Evolutionary conservation across 495 filamentous ascomycete species (phyloP).

Genomic region (Lasiosphaeria hispida): DNA sequence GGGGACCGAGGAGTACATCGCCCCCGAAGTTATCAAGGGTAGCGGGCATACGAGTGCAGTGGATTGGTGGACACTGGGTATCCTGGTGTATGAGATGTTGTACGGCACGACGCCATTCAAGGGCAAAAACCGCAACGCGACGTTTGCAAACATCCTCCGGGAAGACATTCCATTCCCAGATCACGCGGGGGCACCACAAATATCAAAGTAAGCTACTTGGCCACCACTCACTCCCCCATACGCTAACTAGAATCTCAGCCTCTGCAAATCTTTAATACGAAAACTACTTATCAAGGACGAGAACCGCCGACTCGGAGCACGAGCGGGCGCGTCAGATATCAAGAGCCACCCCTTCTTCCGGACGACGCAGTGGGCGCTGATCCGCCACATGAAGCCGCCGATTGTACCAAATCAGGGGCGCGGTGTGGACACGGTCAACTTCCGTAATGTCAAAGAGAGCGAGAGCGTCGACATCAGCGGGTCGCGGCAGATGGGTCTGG

Average conservation of each 20-base stretch:
- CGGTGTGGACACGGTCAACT: slow-evolving; percentile 91
- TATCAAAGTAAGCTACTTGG: slow-evolving; percentile 72
- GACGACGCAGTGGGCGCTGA: slow-evolving; percentile 91
- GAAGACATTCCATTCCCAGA: slow-evolving; percentile 96
- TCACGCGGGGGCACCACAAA: slow-evolving; percentile 74
- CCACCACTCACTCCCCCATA: not conserved
- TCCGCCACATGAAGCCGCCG: slow-evolving; percentile 97
- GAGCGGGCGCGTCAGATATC: slow-evolving; percentile 94
- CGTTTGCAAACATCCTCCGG: slow-evolving; percentile 93
- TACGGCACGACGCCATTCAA: slow-evolving; percentile 99
- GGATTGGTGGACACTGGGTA: slow-evolving; percentile 98
- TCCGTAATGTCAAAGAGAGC: slow-evolving; percentile 96
- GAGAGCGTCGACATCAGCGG: slow-evolving; percentile 89
- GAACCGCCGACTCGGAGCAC: slow-evolving; percentile 87
- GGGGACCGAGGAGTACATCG: slow-evolving; percentile 97
- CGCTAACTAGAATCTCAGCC: slow-evolving; percentile 43
- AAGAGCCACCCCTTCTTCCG: slow-evolving; percentile 97
- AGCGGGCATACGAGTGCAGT: slow-evolving; percentile 98
- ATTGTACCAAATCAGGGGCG: slow-evolving; percentile 93
- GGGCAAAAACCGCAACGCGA: slow-evolving; percentile 96
- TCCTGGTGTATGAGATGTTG: slow-evolving; percentile 98
- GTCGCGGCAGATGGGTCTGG: slow-evolving; percentile 45
- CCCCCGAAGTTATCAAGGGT: slow-evolving; percentile 96
- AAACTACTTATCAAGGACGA: slow-evolving; percentile 98
- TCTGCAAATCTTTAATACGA: slow-evolving; percentile 95